Evolutionary conservation across 1,284 basidiomycete genomes (phyloP).

Genomic region (Apiotrichum mycotoxinovorans): DNA sequence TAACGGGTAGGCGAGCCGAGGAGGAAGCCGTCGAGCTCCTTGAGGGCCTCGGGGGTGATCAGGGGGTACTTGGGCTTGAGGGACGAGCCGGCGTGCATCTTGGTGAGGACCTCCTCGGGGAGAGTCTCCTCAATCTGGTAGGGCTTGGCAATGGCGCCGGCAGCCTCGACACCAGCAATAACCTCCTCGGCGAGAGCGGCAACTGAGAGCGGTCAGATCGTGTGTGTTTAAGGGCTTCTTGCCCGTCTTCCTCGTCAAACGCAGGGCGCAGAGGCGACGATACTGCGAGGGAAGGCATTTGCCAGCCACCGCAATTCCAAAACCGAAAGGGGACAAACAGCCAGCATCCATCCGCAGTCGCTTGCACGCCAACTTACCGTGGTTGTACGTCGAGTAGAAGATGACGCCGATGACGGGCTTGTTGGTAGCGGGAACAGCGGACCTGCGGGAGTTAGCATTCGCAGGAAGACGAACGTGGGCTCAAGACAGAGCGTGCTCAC

Average conservation of each 20-base stretch:
- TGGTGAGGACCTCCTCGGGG: constrained; percentile 65
- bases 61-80: constrained; percentile 63
- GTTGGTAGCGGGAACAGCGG: not conserved
- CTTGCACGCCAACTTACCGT: constrained; percentile 51
- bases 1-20: constrained; percentile 75
- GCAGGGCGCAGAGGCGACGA: constrained; percentile 45
- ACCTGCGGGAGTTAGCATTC: not conserved
- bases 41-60: constrained; percentile 63
- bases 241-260: too few species aligned
- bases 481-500: too few species aligned
- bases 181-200: constrained; percentile 71
- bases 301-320: too few species aligned
- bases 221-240: not conserved
- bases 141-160: constrained; percentile 69
- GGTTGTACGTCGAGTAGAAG: constrained; percentile 79
- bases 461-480: too few species aligned
- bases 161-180: constrained; percentile 65
- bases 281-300: too few species aligned
- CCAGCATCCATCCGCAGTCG: too few species aligned
- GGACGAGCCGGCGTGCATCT: constrained; percentile 64
- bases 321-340: too few species aligned
- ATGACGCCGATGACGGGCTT: constrained; percentile 69
- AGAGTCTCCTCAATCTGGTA: constrained; percentile 80
- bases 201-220: not conserved
- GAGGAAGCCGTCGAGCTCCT: constrained; percentile 57